Base-by-base conservation (phyloP, 2,329 filamentous ascomycete species). In the Zasmidium angulare region DNA sequence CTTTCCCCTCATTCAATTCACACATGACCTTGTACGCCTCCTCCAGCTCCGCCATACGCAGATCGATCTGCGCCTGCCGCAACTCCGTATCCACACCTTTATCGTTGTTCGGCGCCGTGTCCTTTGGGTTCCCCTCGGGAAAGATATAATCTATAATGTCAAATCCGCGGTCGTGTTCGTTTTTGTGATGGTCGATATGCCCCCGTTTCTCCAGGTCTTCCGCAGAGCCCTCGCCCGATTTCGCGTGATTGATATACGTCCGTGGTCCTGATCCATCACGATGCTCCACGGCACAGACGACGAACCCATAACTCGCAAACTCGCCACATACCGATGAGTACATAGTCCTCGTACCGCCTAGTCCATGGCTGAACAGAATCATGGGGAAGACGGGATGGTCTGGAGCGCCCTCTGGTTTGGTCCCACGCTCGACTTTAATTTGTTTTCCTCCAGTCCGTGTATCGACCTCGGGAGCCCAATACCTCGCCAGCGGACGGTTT, bases 221-320 rank as follows among this genome's bases (percentile, higher is more conserved):
- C 69, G 71, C 54, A 74, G 75, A 72, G 23, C 76, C 70, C 29
- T 75, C 72, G 2, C 72, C 75, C 20, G 76, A 21, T 47, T 69
- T 64, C 67, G 50, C 76, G 75, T 86, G 78, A 65, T 87, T 88
- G 58, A 89, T 79, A 60, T 82, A 84, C 0, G 83, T 84, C 50
- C 86, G 76, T 2, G 86, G 84, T 2, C 84, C 85, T 56, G 82
- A 85, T 0, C 86, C 86, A 68, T 89, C 86, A 24, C 86, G 74
- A 69, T 89, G 86, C 71, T 89, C 86, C 22, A 89, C 68, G 0
- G 85, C 84, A 31, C 85, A 81, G 0, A 89, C 85, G 0, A 89
- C 76, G 65, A 88, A 87, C 0, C 86, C 85, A 64, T 87, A 85
- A 67, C 84, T 86, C 0, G 86, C 86, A 63, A 89, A 83, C 63